These are phyloP conservation scores for Aphanomyces stellatus DNA, from an alignment of 352 stramenopile species.

Conservation along the genomic window DNA sequence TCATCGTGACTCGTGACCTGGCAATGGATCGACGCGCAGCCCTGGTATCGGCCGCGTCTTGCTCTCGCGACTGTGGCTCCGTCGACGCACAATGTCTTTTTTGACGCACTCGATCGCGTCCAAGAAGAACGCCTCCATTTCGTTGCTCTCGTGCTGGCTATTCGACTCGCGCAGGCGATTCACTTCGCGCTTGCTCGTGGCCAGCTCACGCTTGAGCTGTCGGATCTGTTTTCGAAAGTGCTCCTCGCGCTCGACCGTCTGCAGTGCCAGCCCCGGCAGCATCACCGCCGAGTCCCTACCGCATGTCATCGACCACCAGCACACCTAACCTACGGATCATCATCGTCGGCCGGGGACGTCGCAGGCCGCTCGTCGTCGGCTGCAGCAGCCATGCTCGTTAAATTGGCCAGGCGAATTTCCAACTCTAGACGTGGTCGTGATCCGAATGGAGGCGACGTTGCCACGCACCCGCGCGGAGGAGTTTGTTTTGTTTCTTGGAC, in stretches of 20 bases:
- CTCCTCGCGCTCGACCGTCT: constrained; percentile 57
- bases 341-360: not conserved
- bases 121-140: constrained; percentile 69
- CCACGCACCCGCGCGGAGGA: constrained; percentile 69
- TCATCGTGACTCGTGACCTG: not conserved
- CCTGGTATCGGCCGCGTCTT: constrained; percentile 22
- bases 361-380: not conserved
- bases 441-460: not conserved
- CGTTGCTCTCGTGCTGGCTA: constrained; percentile 31
- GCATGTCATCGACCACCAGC: too few species aligned
- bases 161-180: constrained; percentile 29
- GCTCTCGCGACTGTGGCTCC: constrained; percentile 21
- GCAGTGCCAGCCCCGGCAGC: too few species aligned
- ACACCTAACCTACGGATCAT: too few species aligned
- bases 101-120: constrained; percentile 80
- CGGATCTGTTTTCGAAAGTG: constrained; percentile 62
- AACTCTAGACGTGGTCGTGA: not conserved
- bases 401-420: constrained; percentile 16
- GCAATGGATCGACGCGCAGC: constrained; percentile 16
- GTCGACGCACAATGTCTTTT: constrained; percentile 46
- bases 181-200: constrained; percentile 55
- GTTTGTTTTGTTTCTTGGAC: constrained; percentile 92
- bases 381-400: not conserved
- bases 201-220: constrained; percentile 51
- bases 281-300: too few species aligned